These are phyloP conservation scores for Quercus ilex DNA, from an alignment of 306 rosid genomes.

Conservation along the genomic window DNA sequence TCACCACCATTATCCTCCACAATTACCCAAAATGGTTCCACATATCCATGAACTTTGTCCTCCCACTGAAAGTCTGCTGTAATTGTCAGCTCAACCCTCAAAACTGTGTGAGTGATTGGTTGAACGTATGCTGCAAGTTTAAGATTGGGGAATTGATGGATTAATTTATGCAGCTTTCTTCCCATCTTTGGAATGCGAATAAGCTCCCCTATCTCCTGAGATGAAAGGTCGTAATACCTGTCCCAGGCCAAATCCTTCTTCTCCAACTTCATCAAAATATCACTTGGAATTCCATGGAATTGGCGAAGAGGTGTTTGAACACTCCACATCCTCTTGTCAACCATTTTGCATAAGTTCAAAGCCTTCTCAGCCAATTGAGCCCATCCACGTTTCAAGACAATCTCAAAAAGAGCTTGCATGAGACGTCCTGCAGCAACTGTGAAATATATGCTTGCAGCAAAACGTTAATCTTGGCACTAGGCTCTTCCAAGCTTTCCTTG, in stretches of 20 bases:
- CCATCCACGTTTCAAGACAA: slow-evolving; percentile 90
- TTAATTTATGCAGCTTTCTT: slow-evolving; percentile 72
- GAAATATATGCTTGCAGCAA: slow-evolving; percentile 90
- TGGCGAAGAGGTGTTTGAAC: slow-evolving; percentile 94
- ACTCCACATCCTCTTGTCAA: slow-evolving; percentile 86
- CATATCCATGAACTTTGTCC: slow-evolving; percentile 88
- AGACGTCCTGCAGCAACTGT: slow-evolving; percentile 91
- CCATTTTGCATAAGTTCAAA: slow-evolving; percentile 90
- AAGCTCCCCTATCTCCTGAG: slow-evolving; percentile 93
- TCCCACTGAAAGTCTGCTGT: slow-evolving; percentile 97
- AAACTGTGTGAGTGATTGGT: slow-evolving; percentile 86
- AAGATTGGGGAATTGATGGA: slow-evolving; percentile 88
- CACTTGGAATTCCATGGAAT: slow-evolving; percentile 71
- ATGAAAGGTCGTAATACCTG: slow-evolving; percentile 84
- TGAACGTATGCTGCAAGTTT: slow-evolving; percentile 95
- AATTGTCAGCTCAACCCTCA: slow-evolving; percentile 86
- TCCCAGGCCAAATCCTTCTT: slow-evolving; percentile 96
- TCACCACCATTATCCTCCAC: slow-evolving; percentile 97
- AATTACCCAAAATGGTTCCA: slow-evolving; percentile 92
- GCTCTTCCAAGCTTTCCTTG: slow-evolving; percentile 96
- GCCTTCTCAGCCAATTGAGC: slow-evolving; percentile 92
- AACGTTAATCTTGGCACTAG: slow-evolving; percentile 93
- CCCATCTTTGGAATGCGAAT: slow-evolving; percentile 83
- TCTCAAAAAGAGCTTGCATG: slow-evolving; percentile 92
- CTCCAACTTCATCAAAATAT: slow-evolving; percentile 73